These are phyloP conservation scores for Cladochytrium tenue DNA, from an alignment of 371 early-diverging fungal genomes.

Conservation along the genomic window DNA sequence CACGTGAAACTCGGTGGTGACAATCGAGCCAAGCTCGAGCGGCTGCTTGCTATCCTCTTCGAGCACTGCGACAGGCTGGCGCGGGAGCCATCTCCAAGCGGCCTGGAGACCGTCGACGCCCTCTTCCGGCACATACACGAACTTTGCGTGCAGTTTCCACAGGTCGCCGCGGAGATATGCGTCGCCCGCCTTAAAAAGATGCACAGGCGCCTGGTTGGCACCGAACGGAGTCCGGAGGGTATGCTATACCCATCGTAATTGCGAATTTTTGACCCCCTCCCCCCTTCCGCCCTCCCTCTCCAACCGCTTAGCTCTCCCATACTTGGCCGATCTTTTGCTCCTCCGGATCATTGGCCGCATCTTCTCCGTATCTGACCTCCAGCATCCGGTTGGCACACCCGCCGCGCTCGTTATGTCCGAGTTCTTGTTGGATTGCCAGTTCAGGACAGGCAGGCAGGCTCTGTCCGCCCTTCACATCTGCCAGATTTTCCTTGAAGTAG, in stretches of 20 bases:
- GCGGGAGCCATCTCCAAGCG: constrained; percentile 41
- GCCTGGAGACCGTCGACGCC: constrained; percentile 48
- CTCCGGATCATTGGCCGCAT: constrained; percentile 65
- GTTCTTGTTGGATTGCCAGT: constrained; percentile 66
- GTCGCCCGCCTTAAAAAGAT: constrained; percentile 16
- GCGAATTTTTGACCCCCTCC: too few relatives aligned
- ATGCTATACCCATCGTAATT: too few relatives aligned
- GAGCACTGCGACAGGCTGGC: constrained; percentile 66
- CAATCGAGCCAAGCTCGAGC: constrained; percentile 72
- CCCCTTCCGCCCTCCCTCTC: too few relatives aligned
- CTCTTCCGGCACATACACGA: constrained; percentile 58
- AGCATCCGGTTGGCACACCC: constrained; percentile 86
- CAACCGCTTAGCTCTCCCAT: constrained; percentile 9
- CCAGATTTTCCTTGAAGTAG: constrained; percentile 68
- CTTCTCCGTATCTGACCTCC: constrained; percentile 87
- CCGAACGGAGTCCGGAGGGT: too few relatives aligned
- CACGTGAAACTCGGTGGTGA: constrained; percentile 75
- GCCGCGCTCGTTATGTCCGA: constrained; percentile 73
- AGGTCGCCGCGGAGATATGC: constrained; percentile 18
- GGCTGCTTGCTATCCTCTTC: constrained; percentile 64
- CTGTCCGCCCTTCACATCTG: constrained; percentile 74
- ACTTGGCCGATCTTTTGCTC: constrained; percentile 33
- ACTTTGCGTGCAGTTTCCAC: constrained; percentile 50
- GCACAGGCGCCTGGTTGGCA: too few relatives aligned
- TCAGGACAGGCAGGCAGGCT: constrained; percentile 64